Percentiles rank a stretch among this genome's conserved stretches.
These are phyloP conservation scores for Fusarium praegraminearum DNA, from an alignment of 2,329 filamentous ascomycete genomes.

Conservation along the genomic window DNA sequence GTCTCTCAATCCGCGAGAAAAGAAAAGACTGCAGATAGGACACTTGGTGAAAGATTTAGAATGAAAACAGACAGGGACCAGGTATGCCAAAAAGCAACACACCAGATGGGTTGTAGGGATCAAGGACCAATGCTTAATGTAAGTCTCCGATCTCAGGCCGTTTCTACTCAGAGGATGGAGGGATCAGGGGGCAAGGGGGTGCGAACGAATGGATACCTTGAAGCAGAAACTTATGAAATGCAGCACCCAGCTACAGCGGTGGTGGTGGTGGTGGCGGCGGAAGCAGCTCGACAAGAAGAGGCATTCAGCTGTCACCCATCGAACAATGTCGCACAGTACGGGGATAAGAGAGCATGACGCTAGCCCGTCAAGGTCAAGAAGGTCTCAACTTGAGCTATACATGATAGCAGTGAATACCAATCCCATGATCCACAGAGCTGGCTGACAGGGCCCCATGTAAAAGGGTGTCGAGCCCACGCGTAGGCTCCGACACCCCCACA, in stretches of 20 bases:
- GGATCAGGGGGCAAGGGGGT: constrained; percentile 28
- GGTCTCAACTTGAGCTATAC: constrained; percentile 42
- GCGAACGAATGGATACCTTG: constrained; percentile 17
- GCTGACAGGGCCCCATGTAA: constrained; percentile 44
- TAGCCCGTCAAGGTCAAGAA: constrained; percentile 44
- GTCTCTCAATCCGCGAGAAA: constrained; percentile 42
- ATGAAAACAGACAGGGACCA: constrained; percentile 39
- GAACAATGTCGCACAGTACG: constrained; percentile 45
- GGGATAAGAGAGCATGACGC: constrained; percentile 33
- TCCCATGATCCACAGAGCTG: constrained; percentile 45
- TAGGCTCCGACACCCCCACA: constrained; percentile 42
- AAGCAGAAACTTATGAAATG: constrained; percentile 18
- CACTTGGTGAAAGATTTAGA: constrained; percentile 42
- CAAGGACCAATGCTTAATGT: constrained; percentile 39
- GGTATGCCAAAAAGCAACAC: constrained; percentile 39
- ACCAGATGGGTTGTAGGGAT: constrained; percentile 45
- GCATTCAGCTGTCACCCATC: constrained; percentile 39
- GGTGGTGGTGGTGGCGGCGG: constrained; percentile 21
- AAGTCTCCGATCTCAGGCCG: constrained; percentile 44
- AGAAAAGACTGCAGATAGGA: constrained; percentile 29
- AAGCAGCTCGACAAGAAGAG: constrained; percentile 45
- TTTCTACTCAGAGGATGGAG: constrained; percentile 34
- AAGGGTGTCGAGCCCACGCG: constrained; percentile 43
- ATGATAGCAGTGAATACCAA: constrained; percentile 29
- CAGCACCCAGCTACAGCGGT: constrained; percentile 33